Evolutionary conservation across 2,329 filamentous ascomycete genomes (phyloP).

Genomic region (Paracamarosporium sp.): DNA sequence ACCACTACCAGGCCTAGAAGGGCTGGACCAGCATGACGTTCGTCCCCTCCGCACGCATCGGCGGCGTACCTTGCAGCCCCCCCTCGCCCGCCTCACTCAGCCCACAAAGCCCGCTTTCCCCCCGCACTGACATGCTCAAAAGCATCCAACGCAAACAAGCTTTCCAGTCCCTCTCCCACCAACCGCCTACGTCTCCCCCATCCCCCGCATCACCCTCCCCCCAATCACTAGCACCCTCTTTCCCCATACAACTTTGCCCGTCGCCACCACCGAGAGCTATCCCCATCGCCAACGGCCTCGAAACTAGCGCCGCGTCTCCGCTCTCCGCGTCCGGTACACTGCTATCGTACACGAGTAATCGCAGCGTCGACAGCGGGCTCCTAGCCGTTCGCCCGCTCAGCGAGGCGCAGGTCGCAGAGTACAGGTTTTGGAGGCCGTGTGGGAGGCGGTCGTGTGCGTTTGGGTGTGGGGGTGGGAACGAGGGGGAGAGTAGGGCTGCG

Average conservation of each 20-base stretch:
- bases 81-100: constrained; percentile 11
- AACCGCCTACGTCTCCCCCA: constrained; percentile 8
- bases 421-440: constrained; percentile 45
- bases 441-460: constrained; percentile 36
- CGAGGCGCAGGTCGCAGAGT: constrained; percentile 44
- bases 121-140: constrained; percentile 36
- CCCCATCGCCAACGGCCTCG: constrained; percentile 38
- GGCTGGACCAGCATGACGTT: constrained; percentile 4
- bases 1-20: background rate
- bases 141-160: constrained; percentile 26
- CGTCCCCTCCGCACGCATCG: constrained; percentile 8
- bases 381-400: constrained; percentile 36
- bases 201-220: background rate
- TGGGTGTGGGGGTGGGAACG: constrained; percentile 35
- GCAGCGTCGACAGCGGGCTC: constrained; percentile 32
- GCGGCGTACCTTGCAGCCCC: constrained; percentile 2
- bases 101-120: constrained; percentile 26
- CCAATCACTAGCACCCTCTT: background rate
- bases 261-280: constrained; percentile 18
- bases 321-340: constrained; percentile 35
- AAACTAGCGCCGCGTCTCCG: constrained; percentile 28
- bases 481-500: constrained; percentile 39
- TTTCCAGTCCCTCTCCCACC: constrained; percentile 15
- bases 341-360: constrained; percentile 39
- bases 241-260: background rate